A percentile compares a stretch with the other conserved stretches of the same genome.
Conservation (phyloP, 23 red algal genomes). For the Cyanidiococcus yangmingshanensis region DNA sequence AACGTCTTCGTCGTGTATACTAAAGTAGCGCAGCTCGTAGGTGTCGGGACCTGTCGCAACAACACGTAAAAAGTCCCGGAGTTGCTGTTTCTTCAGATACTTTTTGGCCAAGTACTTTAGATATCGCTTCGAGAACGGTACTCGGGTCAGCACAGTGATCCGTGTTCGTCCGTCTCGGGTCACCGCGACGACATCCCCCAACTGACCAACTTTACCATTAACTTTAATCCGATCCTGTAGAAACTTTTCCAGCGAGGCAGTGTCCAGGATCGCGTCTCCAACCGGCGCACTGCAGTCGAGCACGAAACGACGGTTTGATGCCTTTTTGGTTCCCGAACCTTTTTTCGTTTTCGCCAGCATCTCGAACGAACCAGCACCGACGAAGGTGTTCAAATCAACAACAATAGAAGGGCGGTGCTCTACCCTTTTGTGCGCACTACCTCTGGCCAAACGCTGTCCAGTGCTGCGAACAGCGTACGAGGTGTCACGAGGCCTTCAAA, state of each 20-base stretch:
- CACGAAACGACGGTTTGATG: neutral
- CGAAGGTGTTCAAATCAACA: too few species aligned
- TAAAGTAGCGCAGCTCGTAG: constrained; percentile 86
- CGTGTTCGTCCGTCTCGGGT: constrained; percentile 46
- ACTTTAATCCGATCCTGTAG: constrained; percentile 84
- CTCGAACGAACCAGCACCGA: too few species aligned
- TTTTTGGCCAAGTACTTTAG: constrained; percentile 88
- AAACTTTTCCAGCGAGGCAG: constrained; percentile 51
- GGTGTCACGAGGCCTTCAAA: too few species aligned
- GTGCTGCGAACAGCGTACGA: too few species aligned
- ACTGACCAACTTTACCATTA: constrained; percentile 65
- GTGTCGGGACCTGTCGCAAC: constrained; percentile 66
- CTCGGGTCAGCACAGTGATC: constrained; percentile 53
- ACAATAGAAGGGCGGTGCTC: too few species aligned
- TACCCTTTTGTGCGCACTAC: too few species aligned
- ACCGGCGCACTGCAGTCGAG: constrained; percentile 9
- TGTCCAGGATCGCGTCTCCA: constrained; percentile 12
- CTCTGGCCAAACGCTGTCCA: too few species aligned
- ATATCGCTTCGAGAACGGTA: constrained; percentile 76
- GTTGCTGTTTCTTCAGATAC: constrained; percentile 84
- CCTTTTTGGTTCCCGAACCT: neutral
- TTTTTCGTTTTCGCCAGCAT: neutral
- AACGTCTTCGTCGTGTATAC: constrained; percentile 75
- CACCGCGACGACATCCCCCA: constrained; percentile 52
- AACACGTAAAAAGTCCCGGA: constrained; percentile 81